Conservation (phyloP, 371 early-diverging fungal species). For the Mortierella sp. region DNA sequence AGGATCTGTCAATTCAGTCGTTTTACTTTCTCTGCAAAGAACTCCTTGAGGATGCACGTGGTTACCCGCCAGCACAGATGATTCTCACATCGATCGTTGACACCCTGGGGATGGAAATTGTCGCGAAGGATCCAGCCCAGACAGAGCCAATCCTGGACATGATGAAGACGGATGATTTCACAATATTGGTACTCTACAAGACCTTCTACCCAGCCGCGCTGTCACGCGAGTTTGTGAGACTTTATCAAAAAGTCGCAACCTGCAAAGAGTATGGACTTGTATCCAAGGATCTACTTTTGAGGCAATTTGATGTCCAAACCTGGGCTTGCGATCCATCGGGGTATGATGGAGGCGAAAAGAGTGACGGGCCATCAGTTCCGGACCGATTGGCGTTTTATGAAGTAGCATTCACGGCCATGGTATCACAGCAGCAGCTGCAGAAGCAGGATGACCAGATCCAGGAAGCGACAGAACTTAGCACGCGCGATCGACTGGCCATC, state of each 20-base stretch:
- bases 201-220: conserved; percentile 44
- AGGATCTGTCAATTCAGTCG: conserved; percentile 17
- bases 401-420: conserved; percentile 11
- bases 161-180: conserved; percentile 39
- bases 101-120: conserved; percentile 35
- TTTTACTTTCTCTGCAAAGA: conserved; percentile 37
- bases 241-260: conserved; percentile 37
- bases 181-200: conserved; percentile 21
- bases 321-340: conserved; percentile 31
- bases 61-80: conserved; percentile 35
- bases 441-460: conserved; percentile 42
- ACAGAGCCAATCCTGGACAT: conserved; percentile 44
- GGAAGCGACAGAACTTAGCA: conserved; percentile 41
- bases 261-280: conserved; percentile 43
- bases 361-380: conserved; percentile 2
- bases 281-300: conserved; percentile 41
- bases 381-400: conserved; percentile 14
- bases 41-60: conserved; percentile 34
- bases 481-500: conserved; percentile 42
- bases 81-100: conserved; percentile 30
- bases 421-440: conserved; percentile 46
- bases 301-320: conserved; percentile 51
- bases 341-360: not conserved
- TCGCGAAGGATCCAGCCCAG: conserved; percentile 39
- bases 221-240: conserved; percentile 38